Evolutionary conservation across 495 filamentous ascomycete genomes (phyloP).

Genomic region (Penicillium nucicola): DNA sequence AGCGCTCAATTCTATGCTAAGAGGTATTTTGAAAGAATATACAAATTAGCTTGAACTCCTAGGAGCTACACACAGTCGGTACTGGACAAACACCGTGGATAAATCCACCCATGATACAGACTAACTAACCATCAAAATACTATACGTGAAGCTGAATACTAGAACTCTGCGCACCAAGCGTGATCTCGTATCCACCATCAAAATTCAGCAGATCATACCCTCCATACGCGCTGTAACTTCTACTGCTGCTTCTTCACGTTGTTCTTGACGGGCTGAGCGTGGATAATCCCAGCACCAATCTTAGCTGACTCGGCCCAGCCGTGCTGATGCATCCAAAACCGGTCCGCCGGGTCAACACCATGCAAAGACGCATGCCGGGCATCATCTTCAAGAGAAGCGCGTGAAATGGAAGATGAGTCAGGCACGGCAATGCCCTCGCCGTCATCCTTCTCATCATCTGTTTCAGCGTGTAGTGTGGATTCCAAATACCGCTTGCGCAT

Average conservation of each 20-base stretch:
- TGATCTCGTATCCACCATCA: neutral
- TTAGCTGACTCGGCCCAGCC: conserved; percentile 58
- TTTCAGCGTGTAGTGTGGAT: conserved; percentile 29
- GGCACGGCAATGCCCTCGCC: conserved; percentile 10
- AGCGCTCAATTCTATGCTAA: too few relatives aligned
- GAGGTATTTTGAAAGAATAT: too few relatives aligned
- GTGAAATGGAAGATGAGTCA: conserved; percentile 35
- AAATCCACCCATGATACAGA: neutral
- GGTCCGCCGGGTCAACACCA: conserved; percentile 53
- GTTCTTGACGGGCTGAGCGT: conserved; percentile 36
- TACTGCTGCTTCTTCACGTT: conserved; percentile 60
- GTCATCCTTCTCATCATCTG: conserved; percentile 25
- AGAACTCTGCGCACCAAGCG: neutral
- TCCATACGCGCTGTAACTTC: neutral
- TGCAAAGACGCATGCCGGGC: conserved; percentile 55
- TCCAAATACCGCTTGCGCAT: conserved; percentile 72
- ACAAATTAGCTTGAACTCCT: too few relatives aligned
- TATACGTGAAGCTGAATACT: neutral
- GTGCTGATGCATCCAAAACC: conserved; percentile 68
- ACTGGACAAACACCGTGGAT: too few relatives aligned
- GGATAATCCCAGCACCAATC: conserved; percentile 56
- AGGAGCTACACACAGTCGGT: too few relatives aligned
- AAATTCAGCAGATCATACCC: neutral
- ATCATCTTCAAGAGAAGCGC: conserved; percentile 60
- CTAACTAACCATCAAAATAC: neutral